Evolutionary conservation across 176 grass and related monocot genomes (phyloP).

Genomic region (Ensete glaucum): DNA sequence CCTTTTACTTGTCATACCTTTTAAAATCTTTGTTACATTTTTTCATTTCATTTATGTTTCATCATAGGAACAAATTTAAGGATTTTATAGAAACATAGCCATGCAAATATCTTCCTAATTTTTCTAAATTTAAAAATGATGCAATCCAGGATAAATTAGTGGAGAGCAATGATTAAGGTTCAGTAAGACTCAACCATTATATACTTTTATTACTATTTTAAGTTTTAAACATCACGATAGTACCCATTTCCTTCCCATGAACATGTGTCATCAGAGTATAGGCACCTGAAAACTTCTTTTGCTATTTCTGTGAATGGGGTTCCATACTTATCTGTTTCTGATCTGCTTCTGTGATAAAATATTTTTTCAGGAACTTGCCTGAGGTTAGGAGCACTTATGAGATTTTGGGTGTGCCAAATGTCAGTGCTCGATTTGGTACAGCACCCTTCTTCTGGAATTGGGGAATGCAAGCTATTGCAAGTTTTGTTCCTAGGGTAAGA

Average conservation of each 20-base stretch:
- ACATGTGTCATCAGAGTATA: background rate
- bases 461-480: conserved; percentile 88
- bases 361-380: conserved; percentile 73
- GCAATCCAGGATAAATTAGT: background rate
- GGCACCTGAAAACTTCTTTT: background rate
- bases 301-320: background rate
- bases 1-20: no score
- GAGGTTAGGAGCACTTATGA: conserved; percentile 76
- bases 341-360: background rate
- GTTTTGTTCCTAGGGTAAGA: conserved; percentile 66
- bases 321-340: background rate
- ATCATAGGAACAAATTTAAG: no score
- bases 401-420: conserved; percentile 77
- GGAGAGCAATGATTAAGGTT: background rate
- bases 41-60: no score
- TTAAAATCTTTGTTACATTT: no score
- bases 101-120: no score
- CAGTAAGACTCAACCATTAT: background rate
- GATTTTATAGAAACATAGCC: no score
- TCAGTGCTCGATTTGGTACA: conserved; percentile 93
- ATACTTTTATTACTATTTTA: background rate
- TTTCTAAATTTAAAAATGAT: no score
- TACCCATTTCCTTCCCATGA: background rate
- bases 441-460: conserved; percentile 97
- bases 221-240: background rate